These are phyloP conservation scores for Penicillium goetzii DNA, from an alignment of 495 filamentous ascomycete genomes.

Conservation along the genomic window DNA sequence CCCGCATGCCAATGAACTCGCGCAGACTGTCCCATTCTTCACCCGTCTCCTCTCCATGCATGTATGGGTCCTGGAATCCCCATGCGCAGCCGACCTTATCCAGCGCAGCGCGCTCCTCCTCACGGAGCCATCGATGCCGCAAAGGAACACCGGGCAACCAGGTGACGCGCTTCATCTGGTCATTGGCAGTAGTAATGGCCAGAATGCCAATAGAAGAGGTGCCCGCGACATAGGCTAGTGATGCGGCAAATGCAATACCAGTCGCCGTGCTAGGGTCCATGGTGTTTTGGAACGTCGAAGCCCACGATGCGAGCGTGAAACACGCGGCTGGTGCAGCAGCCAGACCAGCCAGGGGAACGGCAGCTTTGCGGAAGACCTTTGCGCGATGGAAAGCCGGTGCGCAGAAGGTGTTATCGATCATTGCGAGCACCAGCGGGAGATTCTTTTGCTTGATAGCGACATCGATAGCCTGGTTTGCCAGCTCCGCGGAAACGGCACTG, in stretches of 20 bases:
- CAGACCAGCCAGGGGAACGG: conserved; percentile 54
- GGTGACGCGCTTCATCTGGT: conserved; percentile 90
- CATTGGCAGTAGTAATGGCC: conserved; percentile 81
- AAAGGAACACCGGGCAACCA: conserved; percentile 83
- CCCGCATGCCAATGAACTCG: conserved; percentile 76
- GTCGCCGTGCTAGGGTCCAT: conserved; percentile 74
- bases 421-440: conserved; percentile 73
- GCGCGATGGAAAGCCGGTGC: conserved; percentile 70
- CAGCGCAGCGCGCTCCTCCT: conserved; percentile 88
- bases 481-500: conserved; percentile 67
- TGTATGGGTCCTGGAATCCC: conserved; percentile 81
- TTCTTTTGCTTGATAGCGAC: conserved; percentile 77
- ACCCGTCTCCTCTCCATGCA: conserved; percentile 87
- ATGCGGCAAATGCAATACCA: conserved; percentile 77
- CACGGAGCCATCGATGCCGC: conserved; percentile 83
- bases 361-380: conserved; percentile 61
- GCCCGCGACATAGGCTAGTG: conserved; percentile 77
- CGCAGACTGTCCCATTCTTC: conserved; percentile 83
- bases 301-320: conserved; percentile 65
- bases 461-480: conserved; percentile 72
- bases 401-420: conserved; percentile 78
- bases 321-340: conserved; percentile 67
- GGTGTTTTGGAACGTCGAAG: conserved; percentile 62
- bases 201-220: conserved; percentile 80
- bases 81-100: conserved; percentile 85